Evolutionary conservation across 2,329 filamentous ascomycete genomes (phyloP).

Genomic region (Neodidymelliopsis sp.): DNA sequence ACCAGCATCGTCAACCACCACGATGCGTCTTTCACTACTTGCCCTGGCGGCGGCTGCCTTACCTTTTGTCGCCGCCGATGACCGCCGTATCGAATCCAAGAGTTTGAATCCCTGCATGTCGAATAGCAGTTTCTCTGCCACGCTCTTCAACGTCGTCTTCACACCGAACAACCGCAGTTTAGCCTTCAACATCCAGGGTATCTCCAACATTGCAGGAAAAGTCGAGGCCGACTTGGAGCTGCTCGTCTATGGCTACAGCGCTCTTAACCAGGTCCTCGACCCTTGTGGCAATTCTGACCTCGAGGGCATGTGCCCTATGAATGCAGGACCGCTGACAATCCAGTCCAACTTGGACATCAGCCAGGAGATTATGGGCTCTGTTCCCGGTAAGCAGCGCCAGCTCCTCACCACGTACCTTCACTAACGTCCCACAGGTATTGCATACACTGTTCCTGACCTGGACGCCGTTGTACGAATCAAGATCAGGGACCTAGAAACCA

Average conservation of each 20-base stretch:
- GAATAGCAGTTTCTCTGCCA: conserved; percentile 87
- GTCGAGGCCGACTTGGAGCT: conserved; percentile 79
- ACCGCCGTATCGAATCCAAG: conserved; percentile 75
- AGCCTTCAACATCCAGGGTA: conserved; percentile 77
- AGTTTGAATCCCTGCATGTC: conserved; percentile 86
- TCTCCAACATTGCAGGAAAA: conserved; percentile 83
- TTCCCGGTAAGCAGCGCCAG: conserved; percentile 65
- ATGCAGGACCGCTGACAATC: conserved; percentile 79
- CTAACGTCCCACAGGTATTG: conserved; percentile 65
- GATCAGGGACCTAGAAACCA: conserved; percentile 74
- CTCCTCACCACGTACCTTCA: background rate
- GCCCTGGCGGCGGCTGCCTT: conserved; percentile 48
- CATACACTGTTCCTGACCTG: conserved; percentile 88
- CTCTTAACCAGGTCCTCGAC: conserved; percentile 72
- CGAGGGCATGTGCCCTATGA: conserved; percentile 91
- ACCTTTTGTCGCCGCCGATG: conserved; percentile 64
- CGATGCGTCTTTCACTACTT: conserved; percentile 47
- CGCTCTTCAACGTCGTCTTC: conserved; percentile 84
- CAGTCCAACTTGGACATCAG: conserved; percentile 68
- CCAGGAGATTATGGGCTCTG: conserved; percentile 67
- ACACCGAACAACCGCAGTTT: conserved; percentile 78
- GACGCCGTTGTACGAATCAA: conserved; percentile 84
- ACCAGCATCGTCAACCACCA: conserved; percentile 26
- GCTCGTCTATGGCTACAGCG: conserved; percentile 81
- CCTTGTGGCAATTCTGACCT: conserved; percentile 72